Conservation (phyloP, 2,329 filamentous ascomycete species). For the Fusarium xyrophilum region DNA sequence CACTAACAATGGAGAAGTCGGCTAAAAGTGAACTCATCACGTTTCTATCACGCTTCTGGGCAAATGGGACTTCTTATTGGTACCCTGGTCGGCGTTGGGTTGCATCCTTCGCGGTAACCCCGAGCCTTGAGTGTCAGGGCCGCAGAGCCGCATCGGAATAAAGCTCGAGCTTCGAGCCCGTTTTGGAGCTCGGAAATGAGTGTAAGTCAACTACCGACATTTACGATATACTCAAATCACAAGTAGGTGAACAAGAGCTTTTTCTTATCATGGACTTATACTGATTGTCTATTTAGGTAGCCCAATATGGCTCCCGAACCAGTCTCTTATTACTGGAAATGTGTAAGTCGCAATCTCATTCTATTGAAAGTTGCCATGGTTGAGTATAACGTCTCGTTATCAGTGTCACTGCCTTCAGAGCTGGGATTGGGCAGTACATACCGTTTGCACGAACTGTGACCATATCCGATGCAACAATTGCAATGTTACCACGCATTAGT, state of each 20-base stretch:
- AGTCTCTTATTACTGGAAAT: neutral
- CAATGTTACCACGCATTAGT: neutral
- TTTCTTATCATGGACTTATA: neutral
- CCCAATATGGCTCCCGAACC: neutral
- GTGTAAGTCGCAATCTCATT: neutral
- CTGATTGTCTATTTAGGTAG: neutral
- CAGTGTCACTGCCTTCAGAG: neutral
- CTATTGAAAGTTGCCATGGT: too few relatives aligned
- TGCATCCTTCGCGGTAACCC: neutral
- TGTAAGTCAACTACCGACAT: neutral
- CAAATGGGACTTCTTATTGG: neutral
- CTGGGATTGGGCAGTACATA: slow-evolving; percentile 1
- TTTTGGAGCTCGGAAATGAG: neutral
- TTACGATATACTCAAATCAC: neutral
- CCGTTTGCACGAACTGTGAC: neutral
- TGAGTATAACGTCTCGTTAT: neutral
- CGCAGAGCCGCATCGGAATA: slow-evolving; percentile 19
- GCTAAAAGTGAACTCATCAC: neutral
- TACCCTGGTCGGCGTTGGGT: neutral
- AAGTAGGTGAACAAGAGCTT: neutral
- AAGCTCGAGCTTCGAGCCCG: neutral
- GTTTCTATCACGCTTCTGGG: neutral
- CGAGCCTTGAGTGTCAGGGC: neutral
- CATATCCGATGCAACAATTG: slow-evolving; percentile 3
- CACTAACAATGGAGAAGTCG: neutral